These are phyloP conservation scores for Tylopilus rubrobrunneus DNA, from an alignment of 768 basidiomycete species.

Conservation along the genomic window DNA sequence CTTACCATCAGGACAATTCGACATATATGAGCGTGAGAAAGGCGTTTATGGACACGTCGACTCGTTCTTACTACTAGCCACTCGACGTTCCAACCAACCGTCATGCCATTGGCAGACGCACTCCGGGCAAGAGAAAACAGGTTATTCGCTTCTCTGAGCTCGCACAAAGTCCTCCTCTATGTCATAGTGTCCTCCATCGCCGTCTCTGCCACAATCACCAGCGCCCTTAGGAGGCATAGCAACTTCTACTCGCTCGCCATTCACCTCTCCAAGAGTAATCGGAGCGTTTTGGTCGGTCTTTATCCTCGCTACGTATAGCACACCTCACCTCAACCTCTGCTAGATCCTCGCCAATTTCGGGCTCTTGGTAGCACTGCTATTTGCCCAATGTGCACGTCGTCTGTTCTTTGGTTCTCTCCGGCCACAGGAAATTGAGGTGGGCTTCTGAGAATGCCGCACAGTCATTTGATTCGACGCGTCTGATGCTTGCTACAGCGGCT, in stretches of 20 bases:
- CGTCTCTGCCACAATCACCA: constrained; percentile 68
- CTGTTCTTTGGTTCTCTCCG: constrained; percentile 91
- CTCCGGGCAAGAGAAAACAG: constrained; percentile 51
- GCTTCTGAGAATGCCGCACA: constrained; percentile 15
- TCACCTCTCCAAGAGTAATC: constrained; percentile 86
- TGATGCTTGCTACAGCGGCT: constrained; percentile 61
- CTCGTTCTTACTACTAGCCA: background rate
- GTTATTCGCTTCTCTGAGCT: constrained; percentile 46
- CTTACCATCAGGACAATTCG: no score
- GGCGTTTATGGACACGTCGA: constrained; percentile 11
- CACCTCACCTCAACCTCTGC: constrained; percentile 1
- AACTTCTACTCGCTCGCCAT: constrained; percentile 96
- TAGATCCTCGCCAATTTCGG: constrained; percentile 92
- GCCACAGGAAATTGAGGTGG: constrained; percentile 87
- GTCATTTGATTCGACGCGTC: background rate
- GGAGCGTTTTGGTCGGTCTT: constrained; percentile 78
- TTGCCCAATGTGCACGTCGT: constrained; percentile 74
- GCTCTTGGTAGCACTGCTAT: constrained; percentile 69
- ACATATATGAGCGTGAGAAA: constrained; percentile 13
- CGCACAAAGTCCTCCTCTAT: constrained; percentile 70
- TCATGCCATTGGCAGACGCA: constrained; percentile 49
- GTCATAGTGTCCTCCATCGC: constrained; percentile 61
- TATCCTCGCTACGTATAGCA: background rate
- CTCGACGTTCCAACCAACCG: background rate
- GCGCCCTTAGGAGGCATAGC: constrained; percentile 76